These are phyloP conservation scores for Symbiodinium pilosum DNA, from an alignment of 73 alveolate genomes.

Conservation along the genomic window DNA sequence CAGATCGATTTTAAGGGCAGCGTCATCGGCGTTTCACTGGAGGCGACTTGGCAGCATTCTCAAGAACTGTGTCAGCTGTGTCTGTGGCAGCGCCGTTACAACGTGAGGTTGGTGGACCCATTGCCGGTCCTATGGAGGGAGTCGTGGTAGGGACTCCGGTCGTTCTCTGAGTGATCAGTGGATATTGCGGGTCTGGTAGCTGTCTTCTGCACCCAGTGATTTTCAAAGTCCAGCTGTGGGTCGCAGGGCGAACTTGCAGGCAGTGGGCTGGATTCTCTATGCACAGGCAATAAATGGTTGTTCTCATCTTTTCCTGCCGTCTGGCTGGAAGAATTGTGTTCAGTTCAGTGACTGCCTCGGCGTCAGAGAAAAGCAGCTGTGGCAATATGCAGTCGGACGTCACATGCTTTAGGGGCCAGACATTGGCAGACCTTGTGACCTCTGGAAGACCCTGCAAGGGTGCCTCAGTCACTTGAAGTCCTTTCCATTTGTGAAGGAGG, in stretches of 20 bases:
- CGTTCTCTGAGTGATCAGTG: neutral
- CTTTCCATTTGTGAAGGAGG: neutral
- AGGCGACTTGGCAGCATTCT: neutral
- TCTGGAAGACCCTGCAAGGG: neutral
- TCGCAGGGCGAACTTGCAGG: neutral
- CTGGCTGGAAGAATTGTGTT: neutral
- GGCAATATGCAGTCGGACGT: neutral
- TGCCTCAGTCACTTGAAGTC: neutral
- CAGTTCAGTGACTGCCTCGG: neutral
- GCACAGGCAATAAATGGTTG: neutral
- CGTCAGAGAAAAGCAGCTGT: neutral
- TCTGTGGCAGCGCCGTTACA: no score
- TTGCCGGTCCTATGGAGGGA: neutral
- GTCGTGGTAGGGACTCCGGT: constrained; percentile 19
- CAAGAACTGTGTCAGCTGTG: no score
- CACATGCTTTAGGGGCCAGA: no score
- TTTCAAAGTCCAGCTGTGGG: neutral
- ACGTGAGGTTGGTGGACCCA: neutral
- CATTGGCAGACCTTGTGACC: no score
- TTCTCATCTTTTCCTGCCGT: neutral
- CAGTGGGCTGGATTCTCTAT: neutral
- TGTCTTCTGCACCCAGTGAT: neutral
- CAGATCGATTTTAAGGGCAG: constrained; percentile 88
- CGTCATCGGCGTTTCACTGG: constrained; percentile 45
- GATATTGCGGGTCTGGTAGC: neutral